These are phyloP conservation scores for Russula vinacea DNA, from an alignment of 768 basidiomycete species.

Conservation along the genomic window DNA sequence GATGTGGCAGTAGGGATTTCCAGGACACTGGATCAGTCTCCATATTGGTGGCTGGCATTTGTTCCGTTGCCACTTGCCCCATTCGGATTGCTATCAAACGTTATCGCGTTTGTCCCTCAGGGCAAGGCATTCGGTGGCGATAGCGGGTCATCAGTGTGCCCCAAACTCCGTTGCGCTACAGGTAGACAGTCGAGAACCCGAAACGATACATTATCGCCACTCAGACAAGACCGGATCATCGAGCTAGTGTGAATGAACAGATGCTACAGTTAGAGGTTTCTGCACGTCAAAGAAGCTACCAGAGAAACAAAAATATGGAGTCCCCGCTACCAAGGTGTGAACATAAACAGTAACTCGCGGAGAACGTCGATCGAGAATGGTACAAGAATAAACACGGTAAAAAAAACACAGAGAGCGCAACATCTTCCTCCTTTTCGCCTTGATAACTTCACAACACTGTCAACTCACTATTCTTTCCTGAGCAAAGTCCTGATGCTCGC, in stretches of 20 bases:
- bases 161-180: no score
- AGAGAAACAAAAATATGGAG: neutral
- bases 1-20: no score
- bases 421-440: slow-evolving; percentile 2
- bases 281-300: slow-evolving; percentile 4
- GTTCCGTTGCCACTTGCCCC: neutral
- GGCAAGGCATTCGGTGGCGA: neutral
- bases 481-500: slow-evolving; percentile 26
- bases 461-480: slow-evolving; percentile 2
- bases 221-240: neutral
- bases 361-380: neutral
- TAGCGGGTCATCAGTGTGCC: no score
- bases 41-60: no score
- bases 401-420: neutral
- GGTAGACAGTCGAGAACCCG: no score
- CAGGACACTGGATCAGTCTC: no score
- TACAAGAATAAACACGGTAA: slow-evolving; percentile 3
- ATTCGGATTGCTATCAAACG: neutral
- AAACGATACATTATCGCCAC: slow-evolving; percentile 14
- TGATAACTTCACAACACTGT: neutral
- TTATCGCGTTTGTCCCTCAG: neutral
- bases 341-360: neutral
- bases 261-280: slow-evolving; percentile 21
- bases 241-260: slow-evolving; percentile 3
- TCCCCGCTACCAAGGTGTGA: neutral